These are phyloP conservation scores for Fusarium stilboides DNA, from an alignment of 2,329 filamentous ascomycete species.

Conservation along the genomic window DNA sequence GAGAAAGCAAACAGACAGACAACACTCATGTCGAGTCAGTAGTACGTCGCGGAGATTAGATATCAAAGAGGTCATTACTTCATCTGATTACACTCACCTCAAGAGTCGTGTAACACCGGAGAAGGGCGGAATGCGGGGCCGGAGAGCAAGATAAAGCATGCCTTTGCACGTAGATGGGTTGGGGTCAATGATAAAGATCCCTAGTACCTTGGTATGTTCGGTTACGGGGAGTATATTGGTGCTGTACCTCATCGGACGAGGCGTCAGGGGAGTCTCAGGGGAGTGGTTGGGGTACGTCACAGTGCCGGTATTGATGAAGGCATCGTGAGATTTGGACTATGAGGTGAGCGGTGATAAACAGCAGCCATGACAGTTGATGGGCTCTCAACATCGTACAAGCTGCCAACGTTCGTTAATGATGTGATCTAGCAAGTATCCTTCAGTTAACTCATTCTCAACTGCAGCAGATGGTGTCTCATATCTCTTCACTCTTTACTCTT, in stretches of 20 bases:
- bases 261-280: not conserved
- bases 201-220: constrained; percentile 3
- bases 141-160: constrained; percentile 18
- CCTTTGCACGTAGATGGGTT: constrained; percentile 20
- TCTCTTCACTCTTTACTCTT: constrained; percentile 25
- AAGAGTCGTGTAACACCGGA: constrained; percentile 29
- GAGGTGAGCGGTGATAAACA: not conserved
- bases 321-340: constrained; percentile 20
- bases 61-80: constrained; percentile 18
- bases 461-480: not conserved
- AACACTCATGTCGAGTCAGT: not conserved
- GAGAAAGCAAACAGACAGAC: constrained; percentile 5
- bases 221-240: constrained; percentile 8
- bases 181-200: constrained; percentile 8
- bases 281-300: constrained; percentile 12
- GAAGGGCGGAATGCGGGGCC: constrained; percentile 11
- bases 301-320: constrained; percentile 20
- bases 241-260: constrained; percentile 6
- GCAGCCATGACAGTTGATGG: not conserved
- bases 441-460: not conserved
- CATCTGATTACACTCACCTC: constrained; percentile 13
- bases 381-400: not conserved
- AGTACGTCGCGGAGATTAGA: constrained; percentile 19
- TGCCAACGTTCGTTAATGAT: not conserved
- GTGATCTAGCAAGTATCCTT: not conserved